Evolutionary conservation across 345 rosid genomes (phyloP), one percentile per base, ranked within the genome.

Genomic region (Trapa bicornis): DNA sequence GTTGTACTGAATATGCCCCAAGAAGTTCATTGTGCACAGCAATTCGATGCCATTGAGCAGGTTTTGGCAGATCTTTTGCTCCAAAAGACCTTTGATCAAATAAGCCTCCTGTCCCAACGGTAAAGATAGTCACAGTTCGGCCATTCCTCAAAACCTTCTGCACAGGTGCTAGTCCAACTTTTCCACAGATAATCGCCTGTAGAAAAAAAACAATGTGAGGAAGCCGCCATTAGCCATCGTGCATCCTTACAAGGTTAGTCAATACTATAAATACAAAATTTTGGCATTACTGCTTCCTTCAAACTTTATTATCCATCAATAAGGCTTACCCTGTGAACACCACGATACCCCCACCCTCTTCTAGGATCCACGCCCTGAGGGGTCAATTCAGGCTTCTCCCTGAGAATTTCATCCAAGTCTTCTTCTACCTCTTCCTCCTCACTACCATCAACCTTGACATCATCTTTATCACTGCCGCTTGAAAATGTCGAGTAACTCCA

Each of bases 71-170:
- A 73, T 86, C 81, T 35, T 68, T 82, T 2, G 76, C 75, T 61
- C 83, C 81, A 12, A 70, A 54, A 68, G 76, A 76, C 77, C 97
- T 89, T 73, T 89, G 97, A 79, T 94, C 99, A 85, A 77, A 83
- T 88, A 94, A 76, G 22, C 97, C 99, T 0, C 95, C 99, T 7
- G 97, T 94, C 75, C 99, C 97, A 39, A 94, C 87, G 0, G 97
- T 87, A 72, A 94, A 91, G 67, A 87, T 84, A 4, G 99, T 91
- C n/a, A 94, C 80, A 35, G 89, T 94, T 70, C 82, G 67, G 32
- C 97, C 97, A 71, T 87, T 94, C 79, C 99, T 84, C 79, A 94
- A 64, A 52, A 94, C 89, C 82, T 94, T 94, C 84, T 94, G 99
- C 33, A 89, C 75, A 0, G 97, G 99, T 52, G 88, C 73, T 68